Conservation (phyloP, 805 yeast species). For the Groenewaldozyma salmanticensis region DNA sequence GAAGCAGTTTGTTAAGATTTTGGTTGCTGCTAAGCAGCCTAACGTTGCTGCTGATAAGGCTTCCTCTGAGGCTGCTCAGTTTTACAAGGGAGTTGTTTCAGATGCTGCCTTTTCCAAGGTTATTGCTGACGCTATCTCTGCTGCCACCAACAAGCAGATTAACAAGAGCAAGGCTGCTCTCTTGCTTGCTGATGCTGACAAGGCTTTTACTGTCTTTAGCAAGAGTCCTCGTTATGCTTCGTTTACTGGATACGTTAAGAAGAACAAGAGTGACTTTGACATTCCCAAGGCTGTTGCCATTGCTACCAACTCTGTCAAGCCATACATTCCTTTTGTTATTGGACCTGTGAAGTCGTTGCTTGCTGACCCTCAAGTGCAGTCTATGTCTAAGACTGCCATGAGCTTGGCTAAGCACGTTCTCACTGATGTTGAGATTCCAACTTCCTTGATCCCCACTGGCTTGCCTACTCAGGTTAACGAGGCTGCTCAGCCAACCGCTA, state of each 20-base stretch:
- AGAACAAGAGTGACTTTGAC: constrained; percentile 16
- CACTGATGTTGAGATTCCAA: constrained; percentile 11
- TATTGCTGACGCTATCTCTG: constrained; percentile 7
- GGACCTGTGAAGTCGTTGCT: constrained; percentile 8
- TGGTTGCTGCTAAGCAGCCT: constrained; percentile 6
- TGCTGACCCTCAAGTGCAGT: constrained; percentile 10
- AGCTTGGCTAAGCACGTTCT: constrained; percentile 13
- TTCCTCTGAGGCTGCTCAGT: constrained; percentile 15
- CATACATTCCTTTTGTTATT: constrained; percentile 7
- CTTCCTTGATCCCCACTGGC: neutral
- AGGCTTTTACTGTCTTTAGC: constrained; percentile 12
- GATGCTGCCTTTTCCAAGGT: constrained; percentile 13
- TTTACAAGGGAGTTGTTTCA: constrained; percentile 11
- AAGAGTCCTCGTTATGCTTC: constrained; percentile 16
- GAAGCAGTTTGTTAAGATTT: constrained; percentile 3
- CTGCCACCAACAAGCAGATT: constrained; percentile 1
- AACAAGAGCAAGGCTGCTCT: constrained; percentile 6
- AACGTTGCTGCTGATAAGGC: constrained; percentile 12
- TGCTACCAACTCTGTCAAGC: constrained; percentile 7
- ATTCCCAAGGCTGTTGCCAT: constrained; percentile 18
- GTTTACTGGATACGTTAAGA: constrained; percentile 15
- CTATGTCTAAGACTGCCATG: constrained; percentile 9
- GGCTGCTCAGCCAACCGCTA: neutral
- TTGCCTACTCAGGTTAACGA: neutral
- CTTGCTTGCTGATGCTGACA: constrained; percentile 11